phyloP scores from a whole-genome alignment of 2,329 filamentous ascomycete genomes.

The Penicillium psychrosexuale region DNA sequence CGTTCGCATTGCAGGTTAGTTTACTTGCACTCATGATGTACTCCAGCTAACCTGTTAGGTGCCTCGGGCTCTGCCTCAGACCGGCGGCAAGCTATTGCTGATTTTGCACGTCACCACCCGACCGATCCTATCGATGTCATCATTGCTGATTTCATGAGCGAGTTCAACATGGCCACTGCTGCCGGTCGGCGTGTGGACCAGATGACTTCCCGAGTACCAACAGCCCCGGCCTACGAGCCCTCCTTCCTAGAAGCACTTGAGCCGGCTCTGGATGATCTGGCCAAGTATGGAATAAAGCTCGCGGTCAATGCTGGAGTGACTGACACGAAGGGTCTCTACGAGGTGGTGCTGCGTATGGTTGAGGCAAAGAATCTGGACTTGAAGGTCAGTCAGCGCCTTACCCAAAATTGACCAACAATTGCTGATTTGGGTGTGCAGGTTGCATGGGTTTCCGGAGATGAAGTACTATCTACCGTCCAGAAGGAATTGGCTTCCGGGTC shows the following conservation, averaged over 20 bases:
- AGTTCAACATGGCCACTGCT: constrained; percentile 52
- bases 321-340: constrained; percentile 42
- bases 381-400: constrained; percentile 24
- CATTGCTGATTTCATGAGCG: constrained; percentile 49
- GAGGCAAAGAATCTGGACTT: constrained; percentile 41
- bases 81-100: constrained; percentile 45
- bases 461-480: constrained; percentile 38
- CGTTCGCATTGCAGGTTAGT: constrained; percentile 25
- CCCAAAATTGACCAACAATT: background rate
- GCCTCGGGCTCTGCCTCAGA: constrained; percentile 48
- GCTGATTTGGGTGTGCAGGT: constrained; percentile 23
- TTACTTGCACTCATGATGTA: background rate
- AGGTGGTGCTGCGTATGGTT: constrained; percentile 39
- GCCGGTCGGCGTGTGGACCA: constrained; percentile 41
- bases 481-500: constrained; percentile 29
- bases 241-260: constrained; percentile 52
- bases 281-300: constrained; percentile 42
- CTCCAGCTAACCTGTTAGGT: constrained; percentile 22
- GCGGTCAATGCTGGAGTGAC: constrained; percentile 47
- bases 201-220: constrained; percentile 8
- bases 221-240: constrained; percentile 48
- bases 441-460: constrained; percentile 50
- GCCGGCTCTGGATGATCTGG: constrained; percentile 41
- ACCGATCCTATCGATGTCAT: constrained; percentile 48
- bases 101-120: constrained; percentile 38